Percentiles rank a stretch among this genome's conserved stretches.
Conservation (phyloP, 106 monocot genomes). For the Acorus calamus region DNA sequence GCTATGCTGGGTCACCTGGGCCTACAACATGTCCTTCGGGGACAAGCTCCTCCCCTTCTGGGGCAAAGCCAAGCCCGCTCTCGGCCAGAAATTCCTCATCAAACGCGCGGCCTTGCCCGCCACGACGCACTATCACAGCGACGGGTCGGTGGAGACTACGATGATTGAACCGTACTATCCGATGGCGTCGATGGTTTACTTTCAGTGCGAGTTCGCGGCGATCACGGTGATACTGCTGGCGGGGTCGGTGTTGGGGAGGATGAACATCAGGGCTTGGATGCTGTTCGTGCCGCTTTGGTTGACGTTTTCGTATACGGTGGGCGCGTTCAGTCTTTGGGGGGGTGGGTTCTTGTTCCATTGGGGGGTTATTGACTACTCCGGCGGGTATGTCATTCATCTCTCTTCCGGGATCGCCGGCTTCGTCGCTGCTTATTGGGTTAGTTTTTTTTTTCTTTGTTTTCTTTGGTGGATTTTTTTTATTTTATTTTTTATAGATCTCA, state of each 20-base stretch:
- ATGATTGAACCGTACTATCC: conserved; percentile 28
- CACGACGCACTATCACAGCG: conserved; percentile 19
- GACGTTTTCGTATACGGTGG: conserved; percentile 46
- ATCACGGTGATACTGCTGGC: conserved; percentile 46
- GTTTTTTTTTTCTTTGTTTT: neutral
- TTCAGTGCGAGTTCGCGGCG: conserved; percentile 49
- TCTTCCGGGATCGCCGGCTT: conserved; percentile 41
- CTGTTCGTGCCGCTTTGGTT: conserved; percentile 54
- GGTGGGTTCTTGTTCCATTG: conserved; percentile 46
- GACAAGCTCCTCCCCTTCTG: conserved; percentile 52
- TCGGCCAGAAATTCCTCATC: conserved; percentile 40
- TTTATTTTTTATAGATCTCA: too few species aligned
- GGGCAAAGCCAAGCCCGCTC: conserved; percentile 38
- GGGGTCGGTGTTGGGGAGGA: conserved; percentile 43
- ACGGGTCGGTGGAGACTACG: conserved; percentile 24
- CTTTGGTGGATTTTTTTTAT: neutral
- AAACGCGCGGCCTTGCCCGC: conserved; percentile 27
- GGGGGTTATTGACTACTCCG: conserved; percentile 47
- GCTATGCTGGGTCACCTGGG: conserved; percentile 54
- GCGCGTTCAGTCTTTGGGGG: conserved; percentile 40
- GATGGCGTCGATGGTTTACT: conserved; percentile 57
- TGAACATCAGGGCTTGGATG: conserved; percentile 55
- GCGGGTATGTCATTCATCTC: conserved; percentile 47
- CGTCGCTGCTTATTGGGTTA: conserved; percentile 39
- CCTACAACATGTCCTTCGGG: conserved; percentile 55